These are phyloP conservation scores for Fusarium tjaetaba DNA, from an alignment of 2,329 filamentous ascomycete genomes.

Conservation along the genomic window DNA sequence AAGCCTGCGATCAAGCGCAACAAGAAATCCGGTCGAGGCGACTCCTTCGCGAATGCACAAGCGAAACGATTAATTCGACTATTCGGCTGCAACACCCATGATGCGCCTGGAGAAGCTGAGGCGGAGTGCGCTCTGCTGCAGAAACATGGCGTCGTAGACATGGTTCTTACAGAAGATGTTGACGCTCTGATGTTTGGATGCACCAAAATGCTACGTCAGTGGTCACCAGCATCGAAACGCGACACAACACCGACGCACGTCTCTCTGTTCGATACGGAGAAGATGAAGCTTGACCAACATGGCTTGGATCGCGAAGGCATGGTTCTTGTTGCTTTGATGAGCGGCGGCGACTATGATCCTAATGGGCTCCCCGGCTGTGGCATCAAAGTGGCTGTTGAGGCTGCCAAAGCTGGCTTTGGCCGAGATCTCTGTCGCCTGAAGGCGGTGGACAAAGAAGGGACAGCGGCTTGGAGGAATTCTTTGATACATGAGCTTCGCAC, in stretches of 20 bases:
- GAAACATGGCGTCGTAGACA: conserved; percentile 83
- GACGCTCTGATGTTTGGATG: conserved; percentile 98
- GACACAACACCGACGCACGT: conserved; percentile 84
- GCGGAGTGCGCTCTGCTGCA: conserved; percentile 94
- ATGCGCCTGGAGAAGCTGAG: conserved; percentile 94
- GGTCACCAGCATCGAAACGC: conserved; percentile 77
- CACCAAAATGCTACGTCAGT: conserved; percentile 79
- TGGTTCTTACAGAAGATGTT: conserved; percentile 94
- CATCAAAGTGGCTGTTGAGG: conserved; percentile 87
- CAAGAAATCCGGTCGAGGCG: conserved; percentile 74
- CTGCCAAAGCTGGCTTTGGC: conserved; percentile 88
- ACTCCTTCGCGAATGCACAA: conserved; percentile 75
- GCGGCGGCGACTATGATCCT: conserved; percentile 92
- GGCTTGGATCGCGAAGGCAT: conserved; percentile 87
- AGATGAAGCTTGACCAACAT: conserved; percentile 59
- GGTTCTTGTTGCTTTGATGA: conserved; percentile 94
- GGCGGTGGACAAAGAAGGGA: conserved; percentile 64
- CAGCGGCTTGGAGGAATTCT: conserved; percentile 76
- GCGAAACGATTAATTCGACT: conserved; percentile 85
- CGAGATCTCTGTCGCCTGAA: conserved; percentile 75
- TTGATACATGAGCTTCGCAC: conserved; percentile 80
- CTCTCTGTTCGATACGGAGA: conserved; percentile 76
- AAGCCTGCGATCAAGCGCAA: conserved; percentile 91
- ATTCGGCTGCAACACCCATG: conserved; percentile 85
- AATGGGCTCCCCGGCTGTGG: conserved; percentile 90